Base-by-base conservation (phyloP, 495 filamentous ascomycete species). In the Trichoderma virens region DNA sequence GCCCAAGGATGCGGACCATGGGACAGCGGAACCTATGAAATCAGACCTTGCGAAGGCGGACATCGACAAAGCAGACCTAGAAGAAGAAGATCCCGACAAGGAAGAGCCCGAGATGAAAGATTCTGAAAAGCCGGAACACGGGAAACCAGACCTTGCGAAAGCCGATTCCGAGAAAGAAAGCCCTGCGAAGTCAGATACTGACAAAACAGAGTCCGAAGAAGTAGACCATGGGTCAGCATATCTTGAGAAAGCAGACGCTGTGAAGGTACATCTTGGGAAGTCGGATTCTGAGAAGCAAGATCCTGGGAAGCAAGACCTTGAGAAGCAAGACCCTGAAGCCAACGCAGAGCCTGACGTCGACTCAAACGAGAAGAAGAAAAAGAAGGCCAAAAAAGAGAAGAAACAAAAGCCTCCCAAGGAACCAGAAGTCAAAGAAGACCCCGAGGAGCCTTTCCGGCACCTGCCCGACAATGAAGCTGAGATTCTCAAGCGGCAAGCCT, bases 401-500 rank as follows among this genome's bases (percentile, higher is more conserved):
- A 56, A 56, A 4, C 4, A n/a, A 23, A 47, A 60, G 41, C 63
- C 30, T 64, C 68, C 20, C 31, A 69, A 75, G 31, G 69, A 74
- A 3, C 68, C 74, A 47, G 43, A 47, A 8, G 0, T 8, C n/a
- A 32, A 66, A 78, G 82, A 78, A 84, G 59, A 61, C 5, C 31
- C 59, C 62, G 69, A 74, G 9, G 84, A 87, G 64, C 78, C 80
- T 3, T 75, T 65, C 59, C 63, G 74, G 75, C 85, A 87, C 70
- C 77, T 90, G 18, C 80, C 86, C 11, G 67, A 75, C 34, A 73
- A 74, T 35, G 72, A 74, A 47, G 72, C 72, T 1, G 64, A 67
- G 23, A 71, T 74, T 11, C 71, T 74, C 59, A 85, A 69, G 88
- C 93, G 68, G 76, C 77, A 94, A 71, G 73, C 93, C 47, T 79